Evolutionary conservation across 257 asterid species (phyloP).

Genomic region (Scutellaria barbata): DNA sequence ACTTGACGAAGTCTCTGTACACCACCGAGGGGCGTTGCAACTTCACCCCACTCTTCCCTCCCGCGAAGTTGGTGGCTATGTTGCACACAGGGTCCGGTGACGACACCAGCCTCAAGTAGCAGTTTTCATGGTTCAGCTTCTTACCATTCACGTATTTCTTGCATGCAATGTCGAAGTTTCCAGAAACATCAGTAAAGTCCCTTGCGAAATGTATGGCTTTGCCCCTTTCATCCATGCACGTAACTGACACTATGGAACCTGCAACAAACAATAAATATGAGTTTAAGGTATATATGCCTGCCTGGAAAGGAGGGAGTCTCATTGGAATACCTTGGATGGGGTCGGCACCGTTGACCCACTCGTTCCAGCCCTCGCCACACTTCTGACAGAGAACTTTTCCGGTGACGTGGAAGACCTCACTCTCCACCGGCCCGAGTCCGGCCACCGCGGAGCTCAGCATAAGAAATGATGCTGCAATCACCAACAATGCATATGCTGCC

Average conservation of each 20-base stretch:
- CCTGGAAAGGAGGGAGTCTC: background rate
- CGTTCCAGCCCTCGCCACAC: constrained; percentile 67
- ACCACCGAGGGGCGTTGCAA: constrained; percentile 65
- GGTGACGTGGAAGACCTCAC: constrained; percentile 56
- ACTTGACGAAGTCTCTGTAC: constrained; percentile 66
- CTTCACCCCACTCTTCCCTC: constrained; percentile 74
- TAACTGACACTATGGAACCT: constrained; percentile 79
- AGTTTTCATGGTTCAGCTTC: constrained; percentile 52
- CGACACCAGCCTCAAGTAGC: constrained; percentile 76
- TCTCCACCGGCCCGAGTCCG: constrained; percentile 30
- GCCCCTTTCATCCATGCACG: constrained; percentile 71
- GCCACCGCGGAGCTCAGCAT: constrained; percentile 8
- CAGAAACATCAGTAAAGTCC: constrained; percentile 68
- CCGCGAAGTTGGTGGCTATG: constrained; percentile 75
- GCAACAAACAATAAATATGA: constrained; percentile 2
- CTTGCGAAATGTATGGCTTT: constrained; percentile 74
- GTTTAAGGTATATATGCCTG: background rate
- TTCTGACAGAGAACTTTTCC: constrained; percentile 92
- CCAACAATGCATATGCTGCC: constrained; percentile 40
- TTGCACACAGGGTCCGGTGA: constrained; percentile 88
- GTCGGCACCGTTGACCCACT: constrained; percentile 75
- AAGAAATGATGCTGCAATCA: constrained; percentile 21
- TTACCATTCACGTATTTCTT: constrained; percentile 54
- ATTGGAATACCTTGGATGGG: constrained; percentile 66
- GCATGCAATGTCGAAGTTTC: constrained; percentile 57